Percentiles rank a stretch among this genome's conserved stretches.
Conservation (phyloP, 2,329 filamentous ascomycete genomes). For the Trichoderma citrinoviride region DNA sequence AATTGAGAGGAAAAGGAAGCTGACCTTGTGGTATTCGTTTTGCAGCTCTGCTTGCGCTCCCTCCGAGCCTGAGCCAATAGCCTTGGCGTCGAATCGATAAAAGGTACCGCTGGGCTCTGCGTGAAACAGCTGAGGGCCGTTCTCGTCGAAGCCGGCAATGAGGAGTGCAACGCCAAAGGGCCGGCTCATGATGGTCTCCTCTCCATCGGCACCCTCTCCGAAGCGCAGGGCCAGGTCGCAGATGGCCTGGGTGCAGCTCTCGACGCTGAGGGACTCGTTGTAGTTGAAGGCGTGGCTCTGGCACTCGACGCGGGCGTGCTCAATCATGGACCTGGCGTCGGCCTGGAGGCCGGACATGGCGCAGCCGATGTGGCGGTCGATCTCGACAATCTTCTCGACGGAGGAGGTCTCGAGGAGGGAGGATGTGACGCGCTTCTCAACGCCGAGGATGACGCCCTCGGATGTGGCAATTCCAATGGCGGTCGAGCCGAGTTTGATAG, state of each 20-base stretch:
- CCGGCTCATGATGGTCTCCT: conserved; percentile 97
- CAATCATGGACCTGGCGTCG: conserved; percentile 94
- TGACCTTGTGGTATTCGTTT: conserved; percentile 93
- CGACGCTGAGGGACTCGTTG: conserved; percentile 88
- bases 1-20: conserved; percentile 16
- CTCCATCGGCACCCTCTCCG: conserved; percentile 93
- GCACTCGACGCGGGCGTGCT: conserved; percentile 95
- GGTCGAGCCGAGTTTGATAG: conserved; percentile 98
- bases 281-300: conserved; percentile 99
- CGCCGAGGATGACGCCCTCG: conserved; percentile 91
- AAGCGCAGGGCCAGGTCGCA: conserved; percentile 95
- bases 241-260: conserved; percentile 98
- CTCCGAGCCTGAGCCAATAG: conserved; percentile 95
- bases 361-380: conserved; percentile 97
- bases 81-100: conserved; percentile 98
- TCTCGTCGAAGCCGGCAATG: conserved; percentile 96
- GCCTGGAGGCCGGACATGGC: conserved; percentile 98
- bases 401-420: conserved; percentile 96
- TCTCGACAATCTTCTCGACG: conserved; percentile 99
- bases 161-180: conserved; percentile 95
- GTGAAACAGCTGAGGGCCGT: conserved; percentile 95
- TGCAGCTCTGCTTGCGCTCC: conserved; percentile 97
- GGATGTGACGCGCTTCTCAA: conserved; percentile 98
- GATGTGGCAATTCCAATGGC: conserved; percentile 97
- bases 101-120: conserved; percentile 97